Evolutionary conservation across 208 protist species (phyloP), one percentile per base, ranked within the genome.

Genomic region (Histomonas meleagridis): DNA sequence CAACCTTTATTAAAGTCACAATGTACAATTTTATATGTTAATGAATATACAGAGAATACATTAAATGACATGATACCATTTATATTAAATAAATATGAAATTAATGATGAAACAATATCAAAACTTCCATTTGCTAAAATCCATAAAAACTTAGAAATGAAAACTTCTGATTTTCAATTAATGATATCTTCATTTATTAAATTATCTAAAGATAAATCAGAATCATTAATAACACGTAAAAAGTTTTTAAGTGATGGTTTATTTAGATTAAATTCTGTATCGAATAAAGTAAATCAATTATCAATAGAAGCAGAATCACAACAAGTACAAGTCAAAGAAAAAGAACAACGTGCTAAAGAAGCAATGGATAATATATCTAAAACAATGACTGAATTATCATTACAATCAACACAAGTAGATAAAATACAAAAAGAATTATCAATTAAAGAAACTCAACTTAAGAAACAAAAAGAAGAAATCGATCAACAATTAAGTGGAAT

Each of bases 281-380:
- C 86, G 32, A 23, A 38, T 0, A 46, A 38, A 3, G 86, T 91
- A 32, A 32, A 49, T 26, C 49, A 91, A 32, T 53, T 91, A n/a
- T 91, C 86, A 1, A 60, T 69, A 38, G 53, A 91, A 69, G 86
- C 86, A 43, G 49, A 60, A 46, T 32, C 26, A n/a, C 86, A 91
- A 32, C 49, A 60, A 49, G 55, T 40, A 49, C 86, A 91, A 65
- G 53, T 91, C 3, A 12, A 53, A 49, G 49, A 65, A 21, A 91
- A 91, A 21, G 53, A 91, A n/a, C 28, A 91, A 32, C 4, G 55
- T 18, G 86, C 86, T 9, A 65, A 91, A 2, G 86, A 91, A 91
- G 86, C 86, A 5, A 69, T 91, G 86, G 53, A 91, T 38, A 53
- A 91, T 38, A 91, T 91, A 16, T 69, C 86, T 4, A 91, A 91